phyloP scores from a whole-genome alignment of 2,329 filamentous ascomycete genomes.

The Xylariaceae sp. region DNA sequence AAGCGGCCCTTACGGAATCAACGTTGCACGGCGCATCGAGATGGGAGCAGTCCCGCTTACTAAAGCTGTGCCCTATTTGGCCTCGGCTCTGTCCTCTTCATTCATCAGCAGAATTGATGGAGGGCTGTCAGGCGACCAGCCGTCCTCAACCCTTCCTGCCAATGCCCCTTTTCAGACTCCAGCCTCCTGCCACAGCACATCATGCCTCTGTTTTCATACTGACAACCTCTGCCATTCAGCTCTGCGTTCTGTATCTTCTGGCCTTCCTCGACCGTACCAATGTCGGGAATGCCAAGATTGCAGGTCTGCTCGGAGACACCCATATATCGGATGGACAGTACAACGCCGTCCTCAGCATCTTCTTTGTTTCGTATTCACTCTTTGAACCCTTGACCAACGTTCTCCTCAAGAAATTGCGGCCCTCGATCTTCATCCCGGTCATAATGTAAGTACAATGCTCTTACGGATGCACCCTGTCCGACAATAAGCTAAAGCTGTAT shows the following conservation, averaged over 20 bases:
- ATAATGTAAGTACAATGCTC: slow-evolving; percentile 58
- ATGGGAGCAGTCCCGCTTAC: no score
- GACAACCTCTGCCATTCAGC: no score
- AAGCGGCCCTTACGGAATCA: no score
- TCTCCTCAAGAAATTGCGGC: slow-evolving; percentile 66
- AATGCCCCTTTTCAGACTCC: slow-evolving; percentile 14
- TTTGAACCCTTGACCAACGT: slow-evolving; percentile 76
- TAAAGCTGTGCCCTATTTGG: no score
- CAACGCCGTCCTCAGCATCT: slow-evolving; percentile 70
- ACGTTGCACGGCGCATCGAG: no score
- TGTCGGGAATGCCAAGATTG: slow-evolving; percentile 61
- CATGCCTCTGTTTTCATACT: no score
- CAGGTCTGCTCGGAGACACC: slow-evolving; percentile 47
- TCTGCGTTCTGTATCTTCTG: slow-evolving; percentile 65
- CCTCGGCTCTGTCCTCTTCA: no score
- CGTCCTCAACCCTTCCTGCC: no score
- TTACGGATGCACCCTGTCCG: slow-evolving; percentile 3
- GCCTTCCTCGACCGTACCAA: slow-evolving; percentile 73
- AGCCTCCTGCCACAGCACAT: slow-evolving; percentile 2
- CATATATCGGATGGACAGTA: slow-evolving; percentile 57
- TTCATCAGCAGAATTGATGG: no score
- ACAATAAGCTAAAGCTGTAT: slow-evolving; percentile 14
- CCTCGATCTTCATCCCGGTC: slow-evolving; percentile 70
- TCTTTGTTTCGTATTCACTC: slow-evolving; percentile 78
- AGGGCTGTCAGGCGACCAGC: no score